Evolutionary conservation across 805 yeast genomes (phyloP).

Genomic region (Metschnikowia cubensis): DNA sequence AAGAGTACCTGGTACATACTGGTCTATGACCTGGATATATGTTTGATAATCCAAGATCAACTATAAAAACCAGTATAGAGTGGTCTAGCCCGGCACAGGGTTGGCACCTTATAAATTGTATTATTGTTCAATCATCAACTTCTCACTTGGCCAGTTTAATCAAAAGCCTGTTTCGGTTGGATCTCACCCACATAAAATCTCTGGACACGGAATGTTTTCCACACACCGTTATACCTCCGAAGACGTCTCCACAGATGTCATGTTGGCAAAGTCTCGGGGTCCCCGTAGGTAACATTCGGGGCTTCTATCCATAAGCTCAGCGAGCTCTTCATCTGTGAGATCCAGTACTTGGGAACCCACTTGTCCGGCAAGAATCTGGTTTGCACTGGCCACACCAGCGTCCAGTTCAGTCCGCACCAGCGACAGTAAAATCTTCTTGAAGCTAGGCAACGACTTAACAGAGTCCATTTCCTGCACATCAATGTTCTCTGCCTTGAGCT

Average conservation of each 20-base stretch:
- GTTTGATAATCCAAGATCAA: too few relatives aligned
- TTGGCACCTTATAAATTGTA: too few relatives aligned
- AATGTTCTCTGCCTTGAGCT: constrained; percentile 21
- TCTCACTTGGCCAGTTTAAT: too few relatives aligned
- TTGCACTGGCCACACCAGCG: neutral
- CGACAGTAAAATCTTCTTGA: neutral
- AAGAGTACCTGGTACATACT: too few relatives aligned
- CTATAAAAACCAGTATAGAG: too few relatives aligned
- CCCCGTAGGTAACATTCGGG: constrained; percentile 36
- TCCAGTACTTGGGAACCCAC: neutral
- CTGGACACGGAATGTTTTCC: too few relatives aligned
- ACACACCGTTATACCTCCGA: neutral
- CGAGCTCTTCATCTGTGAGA: constrained; percentile 41
- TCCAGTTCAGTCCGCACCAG: neutral
- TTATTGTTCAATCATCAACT: too few relatives aligned
- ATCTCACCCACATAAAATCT: too few relatives aligned
- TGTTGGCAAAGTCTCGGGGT: constrained; percentile 24
- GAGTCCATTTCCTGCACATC: constrained; percentile 12
- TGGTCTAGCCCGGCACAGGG: too few relatives aligned
- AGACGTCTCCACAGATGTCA: constrained; percentile 33
- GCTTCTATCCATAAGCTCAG: constrained; percentile 49
- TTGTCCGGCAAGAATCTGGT: constrained; percentile 8
- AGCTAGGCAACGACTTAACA: constrained; percentile 12
- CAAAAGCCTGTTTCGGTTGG: too few relatives aligned
- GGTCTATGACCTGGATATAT: too few relatives aligned